Percentiles rank a stretch among this genome's conserved stretches.
Evolutionary conservation across 306 rosid species (phyloP).

Genomic region (Prunus dulcis): DNA sequence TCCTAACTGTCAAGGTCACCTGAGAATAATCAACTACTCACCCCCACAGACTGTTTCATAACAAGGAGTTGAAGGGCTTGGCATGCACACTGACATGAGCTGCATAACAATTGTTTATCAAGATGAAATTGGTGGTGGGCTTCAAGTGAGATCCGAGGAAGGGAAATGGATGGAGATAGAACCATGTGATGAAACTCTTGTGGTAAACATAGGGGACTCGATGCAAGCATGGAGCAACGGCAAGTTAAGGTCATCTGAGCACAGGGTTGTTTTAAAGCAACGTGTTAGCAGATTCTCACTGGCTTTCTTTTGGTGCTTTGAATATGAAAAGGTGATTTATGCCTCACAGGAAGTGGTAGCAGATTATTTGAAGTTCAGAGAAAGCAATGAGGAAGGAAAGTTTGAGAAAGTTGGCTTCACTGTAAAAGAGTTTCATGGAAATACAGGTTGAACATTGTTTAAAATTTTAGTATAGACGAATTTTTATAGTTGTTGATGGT

Average conservation of each 20-base stretch:
- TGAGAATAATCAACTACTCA: slow-evolving; percentile 63
- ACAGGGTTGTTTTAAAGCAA: too few relatives aligned
- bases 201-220: too few relatives aligned
- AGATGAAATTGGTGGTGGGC: slow-evolving; percentile 62
- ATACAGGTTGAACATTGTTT: neutral
- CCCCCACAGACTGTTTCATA: slow-evolving; percentile 30
- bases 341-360: slow-evolving; percentile 31
- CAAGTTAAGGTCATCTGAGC: too few relatives aligned
- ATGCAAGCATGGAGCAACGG: too few relatives aligned
- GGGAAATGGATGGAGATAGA: slow-evolving; percentile 36
- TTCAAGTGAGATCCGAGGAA: slow-evolving; percentile 58
- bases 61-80: slow-evolving; percentile 57
- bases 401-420: slow-evolving; percentile 73
- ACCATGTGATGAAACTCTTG: too few relatives aligned
- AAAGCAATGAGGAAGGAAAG: slow-evolving; percentile 51
- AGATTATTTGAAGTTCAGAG: slow-evolving; percentile 63
- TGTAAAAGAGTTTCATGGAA: slow-evolving; percentile 59
- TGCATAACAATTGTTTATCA: slow-evolving; percentile 53
- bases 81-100: slow-evolving; percentile 61
- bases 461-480: too few relatives aligned
- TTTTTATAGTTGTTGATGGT: too few relatives aligned
- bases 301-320: slow-evolving; percentile 77
- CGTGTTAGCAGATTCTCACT: slow-evolving; percentile 43
- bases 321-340: slow-evolving; percentile 47
- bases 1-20: slow-evolving; percentile 57